Evolutionary conservation across 2,329 filamentous ascomycete genomes (phyloP).

Genomic region (Cadophora sp.): DNA sequence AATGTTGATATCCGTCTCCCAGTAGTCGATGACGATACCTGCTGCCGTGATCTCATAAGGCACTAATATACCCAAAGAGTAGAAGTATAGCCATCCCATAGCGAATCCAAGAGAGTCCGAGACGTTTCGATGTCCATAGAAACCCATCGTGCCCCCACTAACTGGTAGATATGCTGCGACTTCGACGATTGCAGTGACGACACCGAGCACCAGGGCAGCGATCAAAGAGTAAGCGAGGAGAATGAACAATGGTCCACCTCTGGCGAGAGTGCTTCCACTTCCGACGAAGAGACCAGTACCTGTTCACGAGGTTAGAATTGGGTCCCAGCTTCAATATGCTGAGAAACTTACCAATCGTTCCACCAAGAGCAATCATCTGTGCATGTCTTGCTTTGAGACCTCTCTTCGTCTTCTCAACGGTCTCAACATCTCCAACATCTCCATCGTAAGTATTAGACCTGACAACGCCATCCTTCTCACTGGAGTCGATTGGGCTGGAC

Average conservation of each 20-base stretch:
- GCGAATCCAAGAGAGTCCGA: constrained; percentile 53
- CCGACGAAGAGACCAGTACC: constrained; percentile 50
- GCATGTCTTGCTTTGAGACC: constrained; percentile 44
- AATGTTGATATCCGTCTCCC: constrained; percentile 50
- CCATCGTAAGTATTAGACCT: constrained; percentile 23
- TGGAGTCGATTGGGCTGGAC: constrained; percentile 18
- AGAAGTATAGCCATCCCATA: constrained; percentile 51
- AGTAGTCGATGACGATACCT: constrained; percentile 53
- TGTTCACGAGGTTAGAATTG: constrained; percentile 13
- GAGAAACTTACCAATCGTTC: constrained; percentile 50
- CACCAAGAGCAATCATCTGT: constrained; percentile 46
- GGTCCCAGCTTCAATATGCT: too few relatives aligned
- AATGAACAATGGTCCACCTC: constrained; percentile 53
- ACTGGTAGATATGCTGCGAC: constrained; percentile 68
- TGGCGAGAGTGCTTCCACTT: constrained; percentile 51
- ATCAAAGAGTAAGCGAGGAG: constrained; percentile 54
- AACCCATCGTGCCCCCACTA: constrained; percentile 55
- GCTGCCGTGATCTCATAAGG: constrained; percentile 50
- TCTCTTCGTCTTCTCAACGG: constrained; percentile 36
- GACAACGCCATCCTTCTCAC: constrained; percentile 24
- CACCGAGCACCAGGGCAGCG: constrained; percentile 51
- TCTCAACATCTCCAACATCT: constrained; percentile 27
- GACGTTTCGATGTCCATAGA: constrained; percentile 55
- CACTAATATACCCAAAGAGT: constrained; percentile 49
- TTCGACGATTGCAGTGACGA: constrained; percentile 60